Evolutionary conservation across 2,329 filamentous ascomycete genomes (phyloP).

Genomic region (Didymella pomorum): DNA sequence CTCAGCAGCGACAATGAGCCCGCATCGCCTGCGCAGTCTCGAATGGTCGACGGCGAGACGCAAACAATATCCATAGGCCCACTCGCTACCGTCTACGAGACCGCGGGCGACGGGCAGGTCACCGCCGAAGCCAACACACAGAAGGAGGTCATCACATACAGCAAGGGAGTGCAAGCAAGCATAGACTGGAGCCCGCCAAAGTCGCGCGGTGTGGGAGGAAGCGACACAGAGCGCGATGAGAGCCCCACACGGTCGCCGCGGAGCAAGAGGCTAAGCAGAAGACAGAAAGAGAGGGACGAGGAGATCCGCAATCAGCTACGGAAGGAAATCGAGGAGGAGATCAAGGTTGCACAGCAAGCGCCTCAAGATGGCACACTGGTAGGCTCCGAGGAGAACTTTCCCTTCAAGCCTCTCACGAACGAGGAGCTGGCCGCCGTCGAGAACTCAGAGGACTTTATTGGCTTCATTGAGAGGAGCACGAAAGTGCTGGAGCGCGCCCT

Average conservation of each 20-base stretch:
- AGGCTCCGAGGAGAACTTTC: slow-evolving; percentile 66
- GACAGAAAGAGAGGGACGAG: slow-evolving; percentile 84
- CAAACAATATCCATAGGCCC: slow-evolving; percentile 79
- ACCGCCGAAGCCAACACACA: slow-evolving; percentile 72
- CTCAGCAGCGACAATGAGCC: slow-evolving; percentile 72
- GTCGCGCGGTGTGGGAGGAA: slow-evolving; percentile 61
- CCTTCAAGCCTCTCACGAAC: slow-evolving; percentile 77
- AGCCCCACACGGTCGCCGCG: slow-evolving; percentile 61
- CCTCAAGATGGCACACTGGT: slow-evolving; percentile 54
- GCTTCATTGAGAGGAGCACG: slow-evolving; percentile 93
- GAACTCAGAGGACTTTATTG: slow-evolving; percentile 89
- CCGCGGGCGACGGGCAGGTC: slow-evolving; percentile 71
- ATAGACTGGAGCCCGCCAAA: slow-evolving; percentile 71
- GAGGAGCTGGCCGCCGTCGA: slow-evolving; percentile 93
- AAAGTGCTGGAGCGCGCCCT: slow-evolving; percentile 96
- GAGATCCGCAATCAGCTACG: slow-evolving; percentile 85
- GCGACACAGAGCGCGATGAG: slow-evolving; percentile 68
- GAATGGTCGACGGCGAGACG: slow-evolving; percentile 55
- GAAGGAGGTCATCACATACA: slow-evolving; percentile 89
- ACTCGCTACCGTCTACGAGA: slow-evolving; percentile 79
- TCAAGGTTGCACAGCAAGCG: slow-evolving; percentile 69
- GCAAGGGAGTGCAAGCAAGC: slow-evolving; percentile 92
- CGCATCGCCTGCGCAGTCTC: slow-evolving; percentile 25
- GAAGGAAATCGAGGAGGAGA: slow-evolving; percentile 90
- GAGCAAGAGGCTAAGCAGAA: slow-evolving; percentile 78